Percentiles rank a stretch among this genome's conserved stretches.
These are phyloP conservation scores for Cladosporium austrohemisphaericum DNA, from an alignment of 2,329 filamentous ascomycete species.

Conservation along the genomic window DNA sequence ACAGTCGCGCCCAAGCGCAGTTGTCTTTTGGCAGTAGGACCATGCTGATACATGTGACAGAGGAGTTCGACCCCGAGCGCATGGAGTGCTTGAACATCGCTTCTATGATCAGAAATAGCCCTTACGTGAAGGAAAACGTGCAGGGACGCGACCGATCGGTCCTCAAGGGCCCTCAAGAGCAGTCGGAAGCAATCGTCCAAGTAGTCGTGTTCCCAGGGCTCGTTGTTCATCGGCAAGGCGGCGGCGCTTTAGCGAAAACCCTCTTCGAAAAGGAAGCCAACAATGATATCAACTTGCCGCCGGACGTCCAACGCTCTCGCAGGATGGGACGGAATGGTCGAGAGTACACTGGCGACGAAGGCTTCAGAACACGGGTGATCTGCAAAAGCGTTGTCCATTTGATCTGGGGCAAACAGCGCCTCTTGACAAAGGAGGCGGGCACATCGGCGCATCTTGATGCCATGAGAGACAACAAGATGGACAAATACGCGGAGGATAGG, in stretches of 20 bases:
- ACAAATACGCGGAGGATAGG: constrained; percentile 36
- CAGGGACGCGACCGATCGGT: constrained; percentile 20
- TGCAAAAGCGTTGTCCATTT: constrained; percentile 28
- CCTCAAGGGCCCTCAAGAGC: constrained; percentile 17
- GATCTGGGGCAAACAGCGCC: constrained; percentile 29
- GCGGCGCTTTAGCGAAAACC: constrained; percentile 22
- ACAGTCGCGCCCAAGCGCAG: too few relatives aligned
- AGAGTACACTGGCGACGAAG: constrained; percentile 20
- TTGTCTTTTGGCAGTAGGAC: too few relatives aligned
- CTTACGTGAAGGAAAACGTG: constrained; percentile 22
- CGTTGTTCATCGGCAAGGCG: constrained; percentile 27
- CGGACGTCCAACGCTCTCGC: constrained; percentile 13
- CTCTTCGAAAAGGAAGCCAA: constrained; percentile 21
- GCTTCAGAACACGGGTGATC: constrained; percentile 28
- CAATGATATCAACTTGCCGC: constrained; percentile 3
- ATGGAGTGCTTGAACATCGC: constrained; percentile 29
- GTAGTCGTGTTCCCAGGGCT: constrained; percentile 28
- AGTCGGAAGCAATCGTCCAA: constrained; percentile 27
- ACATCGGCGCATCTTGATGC: constrained; percentile 28
- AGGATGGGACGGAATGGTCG: background rate
- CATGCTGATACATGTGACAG: too few relatives aligned
- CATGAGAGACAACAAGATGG: constrained; percentile 18
- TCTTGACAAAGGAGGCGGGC: constrained; percentile 30
- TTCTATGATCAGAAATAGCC: constrained; percentile 23
- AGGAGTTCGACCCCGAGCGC: constrained; percentile 26